phyloP scores from a whole-genome alignment of 495 filamentous ascomycete genomes.

The Filosporella fistucella region DNA sequence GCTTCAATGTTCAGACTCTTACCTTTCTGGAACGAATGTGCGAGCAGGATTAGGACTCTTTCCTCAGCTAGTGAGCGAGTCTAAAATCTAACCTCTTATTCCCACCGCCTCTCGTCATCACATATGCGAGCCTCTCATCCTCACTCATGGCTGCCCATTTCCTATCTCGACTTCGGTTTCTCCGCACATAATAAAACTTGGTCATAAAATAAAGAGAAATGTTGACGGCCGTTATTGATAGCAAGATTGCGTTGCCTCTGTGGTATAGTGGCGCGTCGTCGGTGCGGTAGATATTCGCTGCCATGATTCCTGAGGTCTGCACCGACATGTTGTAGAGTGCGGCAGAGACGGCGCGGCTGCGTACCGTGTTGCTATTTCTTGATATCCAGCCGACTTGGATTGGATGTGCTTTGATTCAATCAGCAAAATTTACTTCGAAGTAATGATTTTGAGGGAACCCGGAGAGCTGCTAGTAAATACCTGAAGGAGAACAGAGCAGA shows the following conservation, averaged over 20 bases:
- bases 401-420: background rate
- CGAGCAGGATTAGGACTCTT: no score
- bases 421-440: conserved; percentile 37
- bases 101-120: conserved; percentile 31
- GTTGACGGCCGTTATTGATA: conserved; percentile 21
- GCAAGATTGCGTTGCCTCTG: conserved; percentile 30
- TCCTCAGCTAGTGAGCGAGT: no score
- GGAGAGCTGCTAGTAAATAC: conserved; percentile 48
- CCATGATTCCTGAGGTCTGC: conserved; percentile 48
- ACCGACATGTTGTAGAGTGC: conserved; percentile 55
- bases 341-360: conserved; percentile 2
- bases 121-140: conserved; percentile 30
- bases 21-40: no score
- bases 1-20: no score
- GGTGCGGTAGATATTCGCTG: conserved; percentile 49
- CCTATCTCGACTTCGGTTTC: conserved; percentile 34
- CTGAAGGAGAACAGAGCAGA: conserved; percentile 50
- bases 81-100: no score
- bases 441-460: conserved; percentile 42
- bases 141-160: conserved; percentile 35
- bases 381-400: conserved; percentile 4
- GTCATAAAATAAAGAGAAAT: conserved; percentile 27
- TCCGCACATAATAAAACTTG: conserved; percentile 39
- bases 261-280: conserved; percentile 45
- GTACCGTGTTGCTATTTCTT: conserved; percentile 37